These are phyloP conservation scores for Isatis tinctoria DNA, from an alignment of 345 rosid genomes.

Conservation along the genomic window DNA sequence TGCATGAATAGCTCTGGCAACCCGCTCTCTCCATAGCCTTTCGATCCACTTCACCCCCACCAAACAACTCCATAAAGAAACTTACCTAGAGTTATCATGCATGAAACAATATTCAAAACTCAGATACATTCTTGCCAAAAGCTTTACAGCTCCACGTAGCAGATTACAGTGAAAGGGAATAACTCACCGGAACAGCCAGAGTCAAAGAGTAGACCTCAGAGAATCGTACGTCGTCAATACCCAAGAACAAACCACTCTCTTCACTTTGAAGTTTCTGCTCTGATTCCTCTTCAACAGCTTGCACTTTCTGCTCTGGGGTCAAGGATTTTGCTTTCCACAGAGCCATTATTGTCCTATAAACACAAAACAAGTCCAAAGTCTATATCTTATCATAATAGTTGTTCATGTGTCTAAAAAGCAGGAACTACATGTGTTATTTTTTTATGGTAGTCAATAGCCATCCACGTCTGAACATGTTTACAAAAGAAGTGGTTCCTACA, in stretches of 20 bases:
- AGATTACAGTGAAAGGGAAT: neutral
- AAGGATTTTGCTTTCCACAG: conserved; percentile 90
- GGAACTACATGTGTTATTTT: neutral
- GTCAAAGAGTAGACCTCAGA: conserved; percentile 64
- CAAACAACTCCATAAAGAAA: conserved; percentile 71
- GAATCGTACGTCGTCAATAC: conserved; percentile 77
- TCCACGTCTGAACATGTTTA: neutral
- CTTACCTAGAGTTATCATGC: conserved; percentile 42
- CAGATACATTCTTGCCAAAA: neutral
- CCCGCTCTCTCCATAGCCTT: conserved; percentile 87
- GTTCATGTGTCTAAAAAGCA: neutral
- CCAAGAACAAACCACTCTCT: conserved; percentile 79
- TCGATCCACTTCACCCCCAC: conserved; percentile 79
- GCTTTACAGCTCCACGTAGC: neutral
- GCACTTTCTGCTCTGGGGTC: conserved; percentile 94
- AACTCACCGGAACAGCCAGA: conserved; percentile 70
- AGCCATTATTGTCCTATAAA: conserved; percentile 88
- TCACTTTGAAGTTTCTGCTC: conserved; percentile 72
- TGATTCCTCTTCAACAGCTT: conserved; percentile 85
- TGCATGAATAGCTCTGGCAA: conserved; percentile 73
- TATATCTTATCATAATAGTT: neutral
- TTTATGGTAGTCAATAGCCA: neutral
- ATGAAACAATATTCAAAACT: neutral
- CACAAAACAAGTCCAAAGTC: neutral
- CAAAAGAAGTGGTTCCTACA: conserved; percentile 1